Evolutionary conservation across 2,329 filamentous ascomycete genomes (phyloP).

Genomic region (Talaromyces sp.): DNA sequence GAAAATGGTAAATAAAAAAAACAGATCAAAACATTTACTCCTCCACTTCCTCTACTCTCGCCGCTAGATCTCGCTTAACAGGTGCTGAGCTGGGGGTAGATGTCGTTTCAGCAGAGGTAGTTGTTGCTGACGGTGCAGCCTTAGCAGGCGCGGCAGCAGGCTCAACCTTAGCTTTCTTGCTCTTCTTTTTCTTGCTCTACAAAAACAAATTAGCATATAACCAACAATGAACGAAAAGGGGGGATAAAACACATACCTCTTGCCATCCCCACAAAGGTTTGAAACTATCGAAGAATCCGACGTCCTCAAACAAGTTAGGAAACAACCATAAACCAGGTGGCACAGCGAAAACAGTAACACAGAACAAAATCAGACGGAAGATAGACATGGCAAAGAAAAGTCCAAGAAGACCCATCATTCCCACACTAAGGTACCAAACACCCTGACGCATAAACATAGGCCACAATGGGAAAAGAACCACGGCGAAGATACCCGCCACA

Average conservation of each 20-base stretch:
- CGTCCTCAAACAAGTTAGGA: conserved; percentile 97
- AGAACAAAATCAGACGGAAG: conserved; percentile 92
- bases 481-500: conserved; percentile 77
- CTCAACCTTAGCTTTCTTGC: conserved; percentile 39
- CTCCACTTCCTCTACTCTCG: conserved; percentile 51
- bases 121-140: conserved; percentile 33
- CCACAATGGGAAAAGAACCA: conserved; percentile 97
- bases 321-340: conserved; percentile 96
- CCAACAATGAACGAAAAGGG: background rate
- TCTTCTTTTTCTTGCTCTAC: conserved; percentile 39
- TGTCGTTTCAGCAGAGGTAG: conserved; percentile 41
- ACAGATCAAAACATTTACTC: conserved; percentile 30
- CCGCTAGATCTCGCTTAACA: conserved; percentile 44
- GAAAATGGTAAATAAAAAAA: background rate
- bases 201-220: conserved; percentile 7
- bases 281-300: conserved; percentile 98
- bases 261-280: conserved; percentile 97
- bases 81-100: conserved; percentile 31
- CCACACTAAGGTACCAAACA: conserved; percentile 97
- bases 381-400: conserved; percentile 98
- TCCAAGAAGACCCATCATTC: conserved; percentile 83
- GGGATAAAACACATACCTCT: conserved; percentile 66
- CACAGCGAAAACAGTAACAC: conserved; percentile 81
- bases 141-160: conserved; percentile 11
- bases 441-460: conserved; percentile 86